Percentiles rank a stretch among this genome's conserved stretches.
Evolutionary conservation across 306 rosid species (phyloP).

Genomic region (Castanopsis chinensis): DNA sequence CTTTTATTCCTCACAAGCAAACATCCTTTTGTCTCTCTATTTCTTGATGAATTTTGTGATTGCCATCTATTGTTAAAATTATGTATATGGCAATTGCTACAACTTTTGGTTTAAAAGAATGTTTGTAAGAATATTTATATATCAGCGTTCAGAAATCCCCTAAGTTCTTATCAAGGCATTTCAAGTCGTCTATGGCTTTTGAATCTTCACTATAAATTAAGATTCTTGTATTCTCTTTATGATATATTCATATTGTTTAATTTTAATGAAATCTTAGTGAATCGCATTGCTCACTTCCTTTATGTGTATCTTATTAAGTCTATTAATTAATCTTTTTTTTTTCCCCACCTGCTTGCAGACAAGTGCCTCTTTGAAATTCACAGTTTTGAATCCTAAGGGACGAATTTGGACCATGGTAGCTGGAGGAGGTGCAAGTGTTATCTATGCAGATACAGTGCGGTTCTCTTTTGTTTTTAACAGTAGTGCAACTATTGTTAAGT

Average conservation of each 20-base stretch:
- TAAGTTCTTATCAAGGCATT: neutral
- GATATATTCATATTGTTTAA: neutral
- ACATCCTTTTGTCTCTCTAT: slow-evolving; percentile 1
- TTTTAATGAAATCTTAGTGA: neutral
- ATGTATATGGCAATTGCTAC: neutral
- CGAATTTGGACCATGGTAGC: slow-evolving; percentile 99
- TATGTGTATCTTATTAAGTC: neutral
- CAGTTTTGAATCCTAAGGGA: slow-evolving; percentile 89
- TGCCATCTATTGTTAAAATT: neutral
- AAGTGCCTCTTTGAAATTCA: slow-evolving; percentile 92
- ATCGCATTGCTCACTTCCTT: neutral
- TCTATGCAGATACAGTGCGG: slow-evolving; percentile 87
- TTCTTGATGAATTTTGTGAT: neutral
- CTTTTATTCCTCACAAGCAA: neutral
- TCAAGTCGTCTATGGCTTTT: neutral
- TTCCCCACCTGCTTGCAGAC: slow-evolving; percentile 53
- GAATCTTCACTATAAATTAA: neutral
- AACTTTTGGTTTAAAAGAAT: neutral
- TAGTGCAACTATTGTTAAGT: neutral
- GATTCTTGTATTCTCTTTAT: slow-evolving; percentile 10
- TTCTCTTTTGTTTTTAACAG: slow-evolving; percentile 7
- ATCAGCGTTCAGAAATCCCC: neutral
- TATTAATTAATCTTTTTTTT: neutral
- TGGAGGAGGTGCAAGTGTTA: slow-evolving; percentile 99
- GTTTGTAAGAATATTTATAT: neutral